Evolutionary conservation across 2,329 filamentous ascomycete genomes (phyloP), one percentile per base, ranked within the genome.

Genomic region (Botrytis porri): DNA sequence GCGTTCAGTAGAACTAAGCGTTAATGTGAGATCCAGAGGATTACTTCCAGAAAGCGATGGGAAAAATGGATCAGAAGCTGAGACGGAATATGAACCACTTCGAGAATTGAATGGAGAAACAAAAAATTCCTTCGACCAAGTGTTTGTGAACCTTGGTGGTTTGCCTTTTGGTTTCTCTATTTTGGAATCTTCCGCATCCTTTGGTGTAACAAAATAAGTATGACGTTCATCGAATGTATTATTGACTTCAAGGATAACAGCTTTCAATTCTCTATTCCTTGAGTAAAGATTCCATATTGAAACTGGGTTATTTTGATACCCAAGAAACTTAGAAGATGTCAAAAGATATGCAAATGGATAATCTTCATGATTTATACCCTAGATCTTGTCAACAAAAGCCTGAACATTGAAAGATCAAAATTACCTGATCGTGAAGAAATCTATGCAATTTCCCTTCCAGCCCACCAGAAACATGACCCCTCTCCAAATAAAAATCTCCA

Each of bases 201-300:
- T 81, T n/a, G 82, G 81, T 39, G 85, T 84, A 20, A 92, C 82
- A 51, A 90, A 84, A 77, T 93, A 93, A 80, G 91, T 87, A 16
- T 90, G 87, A 69, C 90, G 85, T 80, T 94, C 92, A 66, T 88
- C 90, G 78, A 93, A 94, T 0, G 91, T 93, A 77, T 94, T 94
- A 81, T 93, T 93, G 63, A 94, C 90, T 80, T 95, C 92, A 1
- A 93, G 79, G 1, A 95, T 85, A 82, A 93, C 89, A 72, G 89
- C 89, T 37, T 84, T 86, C 22, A 94, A 83, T 9, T 85, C 81
- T 73, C 86, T 86, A 14, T 87, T 81, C 0, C 81, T 76, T 20
- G 89, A 86, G 79, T 95, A 94, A 3, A 95, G 85, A 76, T 94
- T 93, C 91, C 92, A 95, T 77, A 94, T 92, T 0, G 91, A 94